A percentile compares a stretch with the other conserved stretches of the same genome.
These are phyloP conservation scores for Chondrostereum purpureum DNA, from an alignment of 1,284 basidiomycete genomes.

Conservation along the genomic window DNA sequence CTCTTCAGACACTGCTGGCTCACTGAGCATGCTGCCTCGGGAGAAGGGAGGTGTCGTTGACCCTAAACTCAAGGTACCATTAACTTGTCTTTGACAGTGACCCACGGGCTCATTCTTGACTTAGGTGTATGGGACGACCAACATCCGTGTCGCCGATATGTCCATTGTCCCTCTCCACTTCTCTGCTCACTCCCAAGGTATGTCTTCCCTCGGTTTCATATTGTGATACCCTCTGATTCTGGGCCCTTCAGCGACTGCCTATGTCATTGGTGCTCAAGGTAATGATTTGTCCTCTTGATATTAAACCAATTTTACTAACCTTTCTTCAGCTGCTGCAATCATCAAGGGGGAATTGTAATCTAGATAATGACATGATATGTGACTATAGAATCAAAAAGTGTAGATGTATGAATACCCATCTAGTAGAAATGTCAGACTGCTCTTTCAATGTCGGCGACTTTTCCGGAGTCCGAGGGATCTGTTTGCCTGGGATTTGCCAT, in stretches of 20 bases:
- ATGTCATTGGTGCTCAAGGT: conserved; percentile 3
- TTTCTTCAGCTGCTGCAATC: background rate
- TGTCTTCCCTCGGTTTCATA: background rate
- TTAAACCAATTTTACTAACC: background rate
- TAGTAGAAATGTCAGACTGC: too few relatives aligned
- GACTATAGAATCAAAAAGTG: too few relatives aligned
- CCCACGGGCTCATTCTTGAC: conserved; percentile 11
- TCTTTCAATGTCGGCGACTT: too few relatives aligned
- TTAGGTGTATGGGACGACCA: conserved; percentile 24
- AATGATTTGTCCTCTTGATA: background rate
- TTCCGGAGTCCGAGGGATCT: too few relatives aligned
- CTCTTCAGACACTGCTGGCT: conserved; percentile 7
- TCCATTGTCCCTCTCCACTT: conserved; percentile 19
- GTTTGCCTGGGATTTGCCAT: too few relatives aligned
- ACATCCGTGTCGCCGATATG: conserved; percentile 25
- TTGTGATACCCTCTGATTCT: background rate
- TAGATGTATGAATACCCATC: too few relatives aligned
- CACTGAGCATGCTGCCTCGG: conserved; percentile 6
- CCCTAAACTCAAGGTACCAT: conserved; percentile 6
- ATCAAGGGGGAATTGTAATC: background rate
- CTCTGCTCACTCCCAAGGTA: conserved; percentile 14
- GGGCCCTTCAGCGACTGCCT: conserved; percentile 1
- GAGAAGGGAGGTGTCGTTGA: conserved; percentile 10
- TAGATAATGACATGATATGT: too few relatives aligned
- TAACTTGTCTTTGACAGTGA: background rate